Evolutionary conservation across 495 filamentous ascomycete genomes (phyloP), one percentile per base, ranked within the genome.

Genomic region (Penicillium psychrofluorescens): DNA sequence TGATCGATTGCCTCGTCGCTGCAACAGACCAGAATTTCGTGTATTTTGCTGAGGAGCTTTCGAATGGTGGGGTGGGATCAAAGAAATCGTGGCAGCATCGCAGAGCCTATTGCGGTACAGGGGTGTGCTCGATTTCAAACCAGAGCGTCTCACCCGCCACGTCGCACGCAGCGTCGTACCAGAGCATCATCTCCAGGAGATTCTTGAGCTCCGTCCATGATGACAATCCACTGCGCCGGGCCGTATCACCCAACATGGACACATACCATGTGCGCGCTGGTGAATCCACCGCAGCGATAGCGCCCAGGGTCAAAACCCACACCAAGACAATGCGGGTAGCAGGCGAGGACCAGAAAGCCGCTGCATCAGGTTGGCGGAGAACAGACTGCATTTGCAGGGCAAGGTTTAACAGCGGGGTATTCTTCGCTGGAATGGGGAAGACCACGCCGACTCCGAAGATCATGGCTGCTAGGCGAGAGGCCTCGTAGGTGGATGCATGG

Each of bases 401-500:
- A 1, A 72, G 54, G 11, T 32, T 36, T 0, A 35, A 33, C 8
- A 70, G 52, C 0, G 68, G 67, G 0, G 57, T 61, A 33, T 59
- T 68, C 31, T 64, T 58, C 9, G 52, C 52, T 8, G 67, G 67
- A 1, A 72, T 59, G 3, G 68, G 68, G 38, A 72, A 66, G 36
- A 69, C 45, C 7, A 72, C 62, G 33, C 65, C 64, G 11, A 64
- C 58, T 22, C 62, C 52, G 39, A 61, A 69, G 3, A 72, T 58
- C 0, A 62, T 39, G 7, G 44, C 50, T 0, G 65, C 59, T 2
- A 72, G 51, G 30, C 66, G 67, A 36, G 54, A 63, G n/a, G 64
- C 48, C 37, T 72, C 67, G 43, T 67, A 69, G 13, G 62, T 57
- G 11, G 58, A 38, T 15, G 49, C 49, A 6, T 61, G 53, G 10